Percentiles rank a stretch among this genome's conserved stretches.
Conservation (phyloP, 768 basidiomycete genomes). For the Udeniomyces megalosporus region DNA sequence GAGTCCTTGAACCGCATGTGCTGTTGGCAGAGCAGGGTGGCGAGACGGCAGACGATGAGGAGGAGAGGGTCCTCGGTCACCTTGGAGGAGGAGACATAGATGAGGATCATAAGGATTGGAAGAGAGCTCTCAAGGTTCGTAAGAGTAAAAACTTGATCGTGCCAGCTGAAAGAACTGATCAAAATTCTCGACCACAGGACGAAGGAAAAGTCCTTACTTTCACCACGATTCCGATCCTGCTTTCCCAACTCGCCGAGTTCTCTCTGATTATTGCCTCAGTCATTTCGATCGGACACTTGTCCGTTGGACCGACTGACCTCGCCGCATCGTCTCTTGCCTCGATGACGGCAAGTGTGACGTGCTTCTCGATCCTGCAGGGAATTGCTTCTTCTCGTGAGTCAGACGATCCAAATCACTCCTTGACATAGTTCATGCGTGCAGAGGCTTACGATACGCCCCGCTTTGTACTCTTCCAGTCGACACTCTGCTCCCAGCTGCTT, state of each 20-base stretch:
- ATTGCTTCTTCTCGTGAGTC: slow-evolving; percentile 49
- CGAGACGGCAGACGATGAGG: slow-evolving; percentile 15
- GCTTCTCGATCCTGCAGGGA: slow-evolving; percentile 65
- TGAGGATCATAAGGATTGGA: neutral
- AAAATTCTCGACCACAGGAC: neutral
- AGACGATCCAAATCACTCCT: too few relatives aligned
- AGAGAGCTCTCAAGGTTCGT: slow-evolving; percentile 5
- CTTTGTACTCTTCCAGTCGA: slow-evolving; percentile 38
- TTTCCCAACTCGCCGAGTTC: slow-evolving; percentile 40
- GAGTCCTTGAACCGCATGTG: neutral
- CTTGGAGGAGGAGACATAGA: slow-evolving; percentile 4
- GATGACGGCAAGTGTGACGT: slow-evolving; percentile 39
- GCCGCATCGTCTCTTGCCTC: slow-evolving; percentile 50
- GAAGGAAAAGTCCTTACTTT: neutral
- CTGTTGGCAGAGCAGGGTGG: slow-evolving; percentile 13
- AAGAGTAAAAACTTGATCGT: too few relatives aligned
- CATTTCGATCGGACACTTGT: slow-evolving; percentile 37
- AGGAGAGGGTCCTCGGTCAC: slow-evolving; percentile 10
- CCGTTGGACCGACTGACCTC: slow-evolving; percentile 57
- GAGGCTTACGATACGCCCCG: too few relatives aligned
- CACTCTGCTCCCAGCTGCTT: slow-evolving; percentile 83
- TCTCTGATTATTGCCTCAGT: slow-evolving; percentile 64
- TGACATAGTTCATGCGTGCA: neutral
- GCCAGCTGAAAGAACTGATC: too few relatives aligned
- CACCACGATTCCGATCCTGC: slow-evolving; percentile 10